phyloP scores from a whole-genome alignment of 192 early-diverging fungal species.

The Gamsiella multidivaricata region DNA sequence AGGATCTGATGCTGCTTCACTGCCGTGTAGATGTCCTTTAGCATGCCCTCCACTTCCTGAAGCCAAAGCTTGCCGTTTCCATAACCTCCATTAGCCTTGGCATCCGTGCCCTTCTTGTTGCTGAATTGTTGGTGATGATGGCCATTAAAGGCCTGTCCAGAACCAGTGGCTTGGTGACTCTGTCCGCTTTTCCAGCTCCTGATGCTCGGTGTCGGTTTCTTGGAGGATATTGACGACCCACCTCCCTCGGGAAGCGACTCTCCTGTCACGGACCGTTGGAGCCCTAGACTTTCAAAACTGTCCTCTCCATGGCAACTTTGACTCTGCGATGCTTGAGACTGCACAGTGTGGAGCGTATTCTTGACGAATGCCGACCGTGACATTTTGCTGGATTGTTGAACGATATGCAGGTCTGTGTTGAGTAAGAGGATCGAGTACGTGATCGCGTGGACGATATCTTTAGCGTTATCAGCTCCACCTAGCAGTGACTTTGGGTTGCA shows the following conservation, averaged over 20 bases:
- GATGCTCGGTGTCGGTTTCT: conserved; percentile 42
- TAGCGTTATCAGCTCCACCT: conserved; percentile 49
- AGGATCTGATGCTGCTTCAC: conserved; percentile 71
- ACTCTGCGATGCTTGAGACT: conserved; percentile 1
- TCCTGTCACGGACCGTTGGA: conserved; percentile 16
- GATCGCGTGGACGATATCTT: conserved; percentile 88
- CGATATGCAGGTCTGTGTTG: conserved; percentile 94
- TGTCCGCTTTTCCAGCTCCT: conserved; percentile 58
- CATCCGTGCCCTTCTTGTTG: conserved; percentile 33
- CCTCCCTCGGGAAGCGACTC: conserved; percentile 10
- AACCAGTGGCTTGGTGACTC: conserved; percentile 22
- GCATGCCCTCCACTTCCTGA: conserved; percentile 61
- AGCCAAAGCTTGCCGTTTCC: conserved; percentile 60
- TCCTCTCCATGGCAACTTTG: background rate
- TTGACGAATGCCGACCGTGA: conserved; percentile 75
- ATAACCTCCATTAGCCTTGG: conserved; percentile 37
- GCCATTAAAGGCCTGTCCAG: background rate
- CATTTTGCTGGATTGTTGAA: conserved; percentile 80
- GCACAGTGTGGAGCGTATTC: conserved; percentile 70
- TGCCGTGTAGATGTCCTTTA: conserved; percentile 71
- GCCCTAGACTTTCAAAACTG: background rate
- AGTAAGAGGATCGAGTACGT: conserved; percentile 88
- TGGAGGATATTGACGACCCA: background rate
- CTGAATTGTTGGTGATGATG: background rate
- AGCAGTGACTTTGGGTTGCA: conserved; percentile 78